These are phyloP conservation scores for Cystobasidium pallidum DNA, from an alignment of 1,284 basidiomycete species.

Conservation along the genomic window DNA sequence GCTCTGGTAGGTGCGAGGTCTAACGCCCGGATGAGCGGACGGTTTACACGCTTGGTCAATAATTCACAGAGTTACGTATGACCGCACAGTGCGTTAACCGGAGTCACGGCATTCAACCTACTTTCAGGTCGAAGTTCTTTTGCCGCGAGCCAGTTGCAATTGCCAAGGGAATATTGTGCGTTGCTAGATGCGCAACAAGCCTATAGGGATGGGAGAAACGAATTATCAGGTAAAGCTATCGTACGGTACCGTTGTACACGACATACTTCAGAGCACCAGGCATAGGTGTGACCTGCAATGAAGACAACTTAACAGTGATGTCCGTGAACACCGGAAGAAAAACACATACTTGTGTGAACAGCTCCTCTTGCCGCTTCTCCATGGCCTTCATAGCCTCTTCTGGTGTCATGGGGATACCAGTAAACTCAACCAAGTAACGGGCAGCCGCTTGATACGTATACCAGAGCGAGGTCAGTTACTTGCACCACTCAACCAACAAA, in stretches of 20 bases:
- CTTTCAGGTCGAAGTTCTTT: conserved; percentile 50
- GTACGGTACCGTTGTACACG: not conserved
- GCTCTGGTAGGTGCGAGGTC: conserved; percentile 45
- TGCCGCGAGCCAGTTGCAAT: conserved; percentile 51
- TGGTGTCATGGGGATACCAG: conserved; percentile 34
- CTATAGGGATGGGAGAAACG: conserved; percentile 6
- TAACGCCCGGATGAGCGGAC: not conserved
- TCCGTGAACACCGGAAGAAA: no score
- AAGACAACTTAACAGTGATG: conserved; percentile 5
- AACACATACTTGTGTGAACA: conserved; percentile 40
- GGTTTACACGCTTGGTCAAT: not conserved
- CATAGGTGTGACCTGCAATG: conserved; percentile 45
- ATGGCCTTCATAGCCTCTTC: conserved; percentile 43
- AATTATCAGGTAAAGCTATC: not conserved
- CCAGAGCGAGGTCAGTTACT: no score
- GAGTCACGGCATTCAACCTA: no score
- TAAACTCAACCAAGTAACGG: conserved; percentile 31
- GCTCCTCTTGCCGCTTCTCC: conserved; percentile 41
- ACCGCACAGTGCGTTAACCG: no score
- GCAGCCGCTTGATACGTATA: no score
- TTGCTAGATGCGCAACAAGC: conserved; percentile 51
- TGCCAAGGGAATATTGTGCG: conserved; percentile 51
- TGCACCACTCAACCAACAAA: not conserved
- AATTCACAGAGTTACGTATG: no score
- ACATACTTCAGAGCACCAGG: conserved; percentile 50